Evolutionary conservation across 2,329 filamentous ascomycete species (phyloP), one percentile per base, ranked within the genome.

Genomic region (Monilinia aucupariae): DNA sequence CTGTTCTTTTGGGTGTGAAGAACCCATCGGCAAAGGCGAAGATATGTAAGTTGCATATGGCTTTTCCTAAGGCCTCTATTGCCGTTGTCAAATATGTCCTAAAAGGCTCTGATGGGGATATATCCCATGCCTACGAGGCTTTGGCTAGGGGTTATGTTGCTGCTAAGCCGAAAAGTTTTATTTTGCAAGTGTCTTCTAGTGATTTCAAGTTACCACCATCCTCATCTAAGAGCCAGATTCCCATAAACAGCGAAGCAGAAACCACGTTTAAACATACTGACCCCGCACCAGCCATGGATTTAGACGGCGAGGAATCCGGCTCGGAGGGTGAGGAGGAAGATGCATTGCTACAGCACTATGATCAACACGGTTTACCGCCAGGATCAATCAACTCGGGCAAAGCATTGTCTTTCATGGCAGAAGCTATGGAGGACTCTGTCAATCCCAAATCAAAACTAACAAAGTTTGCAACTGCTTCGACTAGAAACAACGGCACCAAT

Each of bases 321-420:
- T 62, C 67, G n/a, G 73, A 73, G 10, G 71, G 77, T 37, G 62
- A 68, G 22, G 70, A 72, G 9, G 50, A 61, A 55, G 72, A 78
- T 32, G 49, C 68, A 20, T 54, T 75, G 17, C 53, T 74, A 27
- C 67, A 71, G 12, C 65, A 70, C 50, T 75, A 71, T 52, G 70
- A 72, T 55, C 67, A 72, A 30, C 67, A 73, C 64, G 71, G 73
- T 10, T 61, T 74, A 4, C 71, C 72, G 27, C 52, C 67, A 48
- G 73, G 72, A 32, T 73, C 72, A 5, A 74, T 73, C 17, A 53
- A 47, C 12, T 69, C 68, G 30, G 71, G 72, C 25, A 72, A 66
- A 64, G 72, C 68, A 22, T 61, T 73, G 32, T 68, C 67, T 17
- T 65, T 67, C 27, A 73, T 72, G 68, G 69, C 69, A 39, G 65